Conservation (phyloP, 1,284 basidiomycete genomes). For the Austropuccinia psidii region DNA sequence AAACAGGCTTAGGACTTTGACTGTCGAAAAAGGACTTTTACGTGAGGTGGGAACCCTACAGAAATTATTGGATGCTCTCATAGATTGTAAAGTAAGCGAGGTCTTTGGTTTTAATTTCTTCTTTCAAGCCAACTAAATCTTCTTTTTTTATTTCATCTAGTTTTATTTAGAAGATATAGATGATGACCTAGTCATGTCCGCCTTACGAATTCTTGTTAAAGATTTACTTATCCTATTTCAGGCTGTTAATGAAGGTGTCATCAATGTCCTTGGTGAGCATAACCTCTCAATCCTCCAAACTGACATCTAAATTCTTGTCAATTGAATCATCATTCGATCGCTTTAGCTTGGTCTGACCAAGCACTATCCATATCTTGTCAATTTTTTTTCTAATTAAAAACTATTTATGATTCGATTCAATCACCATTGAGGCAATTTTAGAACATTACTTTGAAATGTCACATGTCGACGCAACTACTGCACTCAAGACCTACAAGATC, state of each 20-base stretch:
- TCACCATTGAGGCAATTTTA: conserved; percentile 47
- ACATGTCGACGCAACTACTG: conserved; percentile 74
- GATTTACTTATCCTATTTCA: conserved; percentile 93
- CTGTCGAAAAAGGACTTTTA: conserved; percentile 89
- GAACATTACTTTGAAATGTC: conserved; percentile 99
- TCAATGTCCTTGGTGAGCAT: conserved; percentile 77
- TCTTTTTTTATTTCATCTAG: conserved; percentile 48
- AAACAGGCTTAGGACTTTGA: conserved; percentile 72
- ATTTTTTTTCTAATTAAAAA: not conserved
- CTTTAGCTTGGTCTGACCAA: not conserved
- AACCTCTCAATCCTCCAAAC: not conserved
- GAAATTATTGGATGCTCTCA: conserved; percentile 72
- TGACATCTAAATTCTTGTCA: not conserved
- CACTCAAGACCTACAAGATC: conserved; percentile 79
- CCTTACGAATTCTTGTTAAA: conserved; percentile 91
- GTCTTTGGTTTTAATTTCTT: not conserved
- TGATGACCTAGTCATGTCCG: conserved; percentile 81
- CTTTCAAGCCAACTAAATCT: not conserved
- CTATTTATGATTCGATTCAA: not conserved
- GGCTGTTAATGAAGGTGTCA: conserved; percentile 94
- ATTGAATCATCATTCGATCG: conserved; percentile 31
- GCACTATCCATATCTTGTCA: not conserved
- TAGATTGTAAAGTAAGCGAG: conserved; percentile 69
- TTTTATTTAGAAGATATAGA: conserved; percentile 83
- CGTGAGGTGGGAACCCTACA: conserved; percentile 88